Base-by-base conservation (phyloP, 2,329 filamentous ascomycete species). In the Colletotrichum phormii region DNA sequence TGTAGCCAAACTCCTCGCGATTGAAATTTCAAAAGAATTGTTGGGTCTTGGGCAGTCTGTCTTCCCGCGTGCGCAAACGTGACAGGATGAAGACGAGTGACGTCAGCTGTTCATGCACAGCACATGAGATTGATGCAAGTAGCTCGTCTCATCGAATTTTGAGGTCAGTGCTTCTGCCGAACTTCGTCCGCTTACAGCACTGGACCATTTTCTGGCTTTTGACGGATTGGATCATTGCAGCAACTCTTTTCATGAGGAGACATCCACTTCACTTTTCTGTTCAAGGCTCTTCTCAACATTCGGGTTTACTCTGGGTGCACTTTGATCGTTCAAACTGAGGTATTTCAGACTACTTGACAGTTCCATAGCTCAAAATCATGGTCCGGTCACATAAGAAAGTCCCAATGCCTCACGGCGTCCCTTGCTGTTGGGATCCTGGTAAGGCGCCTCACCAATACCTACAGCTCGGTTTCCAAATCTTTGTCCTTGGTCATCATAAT, bases 391-490 rank as follows among this genome's bases (percentile, higher is more conserved):
- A 8, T 72, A 63, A 3, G 26, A 12, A 11, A 70, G 12, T 8
- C 62, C 71, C 13, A 73, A 37, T 5, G 66, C 55, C 12, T 66
- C 67, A 8, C 73, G 53, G 18, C 73, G 66, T 3, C 86, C 86
- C 22, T 79, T 84, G 75, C 87, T 89, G 11, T 84, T 81, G 0
- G 87, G 84, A 73, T 90, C 88, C 5, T 89, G 77, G 74, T 87
- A 91, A 1, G 86, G 89, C 75, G 79, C 84, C 82, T 87, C 89
- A 13, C 86, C 89, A 6, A 90, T 83, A 8, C 85, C 87, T 8
- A 91, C 89, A 0, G 86, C 84, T 24, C 89, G 78, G 77, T 90
- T 84, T 31, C 88, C 85, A 62, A 84, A 82, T 60, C 89, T 81
- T 31, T 86, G 83, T 0, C 88, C 89, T 33, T 86, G 82, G 1